A percentile compares a stretch with the other conserved stretches of the same genome.
These are phyloP conservation scores for Daldinia bambusicola DNA, from an alignment of 495 filamentous ascomycete species.

Conservation along the genomic window DNA sequence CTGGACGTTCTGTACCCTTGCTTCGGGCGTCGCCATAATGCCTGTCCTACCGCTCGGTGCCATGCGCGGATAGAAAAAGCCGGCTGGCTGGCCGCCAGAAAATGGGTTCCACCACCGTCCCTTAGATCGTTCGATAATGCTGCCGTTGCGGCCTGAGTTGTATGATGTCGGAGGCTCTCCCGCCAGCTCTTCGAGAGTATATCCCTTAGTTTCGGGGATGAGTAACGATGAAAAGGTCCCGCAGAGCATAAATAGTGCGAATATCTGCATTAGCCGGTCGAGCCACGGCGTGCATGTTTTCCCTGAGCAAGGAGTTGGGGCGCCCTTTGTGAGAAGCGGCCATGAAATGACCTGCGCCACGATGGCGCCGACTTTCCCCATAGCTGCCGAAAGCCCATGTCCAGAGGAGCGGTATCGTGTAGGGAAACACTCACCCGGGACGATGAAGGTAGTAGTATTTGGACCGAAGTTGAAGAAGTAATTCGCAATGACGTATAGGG, in stretches of 20 bases:
- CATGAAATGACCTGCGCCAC: constrained; percentile 64
- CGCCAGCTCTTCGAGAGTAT: constrained; percentile 67
- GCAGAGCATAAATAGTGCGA: constrained; percentile 78
- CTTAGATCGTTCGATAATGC: constrained; percentile 36
- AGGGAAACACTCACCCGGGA: constrained; percentile 90
- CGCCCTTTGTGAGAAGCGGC: constrained; percentile 58
- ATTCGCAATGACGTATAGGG: constrained; percentile 82
- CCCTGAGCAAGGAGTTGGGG: constrained; percentile 53
- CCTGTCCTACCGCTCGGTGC: constrained; percentile 42
- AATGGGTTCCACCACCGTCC: constrained; percentile 51
- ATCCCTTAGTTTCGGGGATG: constrained; percentile 80
- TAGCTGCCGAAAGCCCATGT: constrained; percentile 84
- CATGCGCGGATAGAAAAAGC: constrained; percentile 49
- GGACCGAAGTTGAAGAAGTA: constrained; percentile 78
- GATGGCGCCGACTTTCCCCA: constrained; percentile 85
- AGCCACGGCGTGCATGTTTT: constrained; percentile 68
- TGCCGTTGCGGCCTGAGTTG: constrained; percentile 52
- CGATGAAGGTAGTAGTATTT: constrained; percentile 89
- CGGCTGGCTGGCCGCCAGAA: constrained; percentile 50
- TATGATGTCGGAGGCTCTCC: constrained; percentile 56
- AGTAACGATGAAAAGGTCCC: constrained; percentile 72
- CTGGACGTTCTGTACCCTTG: constrained; percentile 31
- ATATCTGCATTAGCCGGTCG: constrained; percentile 83
- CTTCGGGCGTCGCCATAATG: constrained; percentile 51
- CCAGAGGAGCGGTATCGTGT: constrained; percentile 86